Evolutionary conservation across 768 basidiomycete species (phyloP).

Genomic region (Pleurotus ostreatus): DNA sequence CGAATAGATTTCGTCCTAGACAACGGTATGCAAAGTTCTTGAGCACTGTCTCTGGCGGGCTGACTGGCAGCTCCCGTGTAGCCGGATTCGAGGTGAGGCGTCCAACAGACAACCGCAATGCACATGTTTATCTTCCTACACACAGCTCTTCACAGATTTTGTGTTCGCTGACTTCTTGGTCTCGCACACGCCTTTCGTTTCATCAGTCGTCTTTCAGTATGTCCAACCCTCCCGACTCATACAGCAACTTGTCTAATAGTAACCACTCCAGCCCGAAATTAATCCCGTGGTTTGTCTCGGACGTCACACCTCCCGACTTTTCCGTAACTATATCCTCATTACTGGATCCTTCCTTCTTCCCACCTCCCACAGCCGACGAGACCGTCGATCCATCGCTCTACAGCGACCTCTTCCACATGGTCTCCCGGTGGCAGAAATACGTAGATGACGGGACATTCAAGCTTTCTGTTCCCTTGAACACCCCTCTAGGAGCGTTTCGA

Average conservation of each 20-base stretch:
- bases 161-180: conserved; percentile 93
- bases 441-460: conserved; percentile 67
- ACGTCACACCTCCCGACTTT: conserved; percentile 90
- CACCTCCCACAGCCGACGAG: conserved; percentile 22
- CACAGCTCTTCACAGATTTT: conserved; percentile 86
- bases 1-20: conserved; percentile 88
- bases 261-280: conserved; percentile 70
- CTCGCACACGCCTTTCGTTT: conserved; percentile 81
- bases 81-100: conserved; percentile 83
- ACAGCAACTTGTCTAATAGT: neutral
- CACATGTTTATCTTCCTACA: neutral
- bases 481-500: conserved; percentile 42
- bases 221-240: conserved; percentile 19
- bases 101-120: neutral
- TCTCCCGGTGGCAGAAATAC: conserved; percentile 68
- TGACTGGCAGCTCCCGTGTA: conserved; percentile 22
- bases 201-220: conserved; percentile 87
- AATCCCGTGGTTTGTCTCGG: conserved; percentile 97
- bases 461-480: conserved; percentile 63
- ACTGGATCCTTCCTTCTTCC: conserved; percentile 63
- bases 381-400: conserved; percentile 11
- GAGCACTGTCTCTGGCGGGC: neutral
- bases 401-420: conserved; percentile 52
- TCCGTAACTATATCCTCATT: conserved; percentile 49
- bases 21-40: conserved; percentile 54